Conservation (phyloP, 306 rosid species). For the Canavalia gladiata region DNA sequence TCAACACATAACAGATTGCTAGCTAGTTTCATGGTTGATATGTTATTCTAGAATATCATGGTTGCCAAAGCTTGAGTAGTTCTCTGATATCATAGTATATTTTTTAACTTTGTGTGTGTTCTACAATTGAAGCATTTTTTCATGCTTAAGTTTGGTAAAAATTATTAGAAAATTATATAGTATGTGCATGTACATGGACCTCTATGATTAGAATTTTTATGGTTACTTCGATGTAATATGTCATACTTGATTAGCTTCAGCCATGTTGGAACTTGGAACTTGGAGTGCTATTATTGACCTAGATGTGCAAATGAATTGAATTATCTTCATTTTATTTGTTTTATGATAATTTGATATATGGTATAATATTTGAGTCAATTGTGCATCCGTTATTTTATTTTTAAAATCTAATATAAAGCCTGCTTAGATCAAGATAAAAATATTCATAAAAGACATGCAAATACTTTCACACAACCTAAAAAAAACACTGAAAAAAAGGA, state of each 20-base stretch:
- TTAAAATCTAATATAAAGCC: not conserved
- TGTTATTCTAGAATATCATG: too few species aligned
- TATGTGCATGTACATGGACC: conserved; percentile 23
- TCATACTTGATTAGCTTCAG: conserved; percentile 30
- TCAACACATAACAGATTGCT: too few species aligned
- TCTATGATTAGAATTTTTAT: conserved; percentile 15
- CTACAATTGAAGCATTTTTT: conserved; percentile 23
- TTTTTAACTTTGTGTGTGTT: not conserved
- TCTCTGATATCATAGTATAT: not conserved
- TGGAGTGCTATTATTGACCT: not conserved
- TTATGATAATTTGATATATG: not conserved
- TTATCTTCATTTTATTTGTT: not conserved
- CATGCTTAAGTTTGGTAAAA: conserved; percentile 15
- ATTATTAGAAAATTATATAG: not conserved
- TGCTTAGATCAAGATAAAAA: not conserved
- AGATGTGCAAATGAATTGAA: conserved; percentile 26
- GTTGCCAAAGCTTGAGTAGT: too few species aligned
- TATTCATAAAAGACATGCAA: not conserved
- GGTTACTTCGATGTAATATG: conserved; percentile 40
- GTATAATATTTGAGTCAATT: not conserved
- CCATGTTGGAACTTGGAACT: conserved; percentile 20
- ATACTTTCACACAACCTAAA: too few species aligned
- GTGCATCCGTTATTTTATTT: not conserved
- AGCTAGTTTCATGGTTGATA: too few species aligned
- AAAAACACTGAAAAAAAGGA: not conserved